Conservation (phyloP, 306 rosid species). For the Lagenaria siceraria region DNA sequence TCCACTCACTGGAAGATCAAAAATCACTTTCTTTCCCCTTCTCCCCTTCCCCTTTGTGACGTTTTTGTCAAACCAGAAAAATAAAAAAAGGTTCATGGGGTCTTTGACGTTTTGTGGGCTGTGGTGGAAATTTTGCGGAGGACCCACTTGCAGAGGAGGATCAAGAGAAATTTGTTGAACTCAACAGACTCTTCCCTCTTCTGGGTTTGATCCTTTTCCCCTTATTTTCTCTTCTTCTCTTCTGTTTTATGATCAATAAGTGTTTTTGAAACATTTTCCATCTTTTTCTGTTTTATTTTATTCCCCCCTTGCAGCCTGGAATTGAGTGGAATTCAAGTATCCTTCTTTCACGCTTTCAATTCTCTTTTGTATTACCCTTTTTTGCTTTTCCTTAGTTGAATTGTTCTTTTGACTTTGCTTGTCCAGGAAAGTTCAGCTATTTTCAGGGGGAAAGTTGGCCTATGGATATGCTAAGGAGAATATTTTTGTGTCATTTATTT, state of each 20-base stretch:
- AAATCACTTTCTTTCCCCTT: not conserved
- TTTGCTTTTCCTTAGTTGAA: constrained; percentile 5
- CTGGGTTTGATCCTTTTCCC: constrained; percentile 19
- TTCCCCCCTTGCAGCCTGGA: constrained; percentile 18
- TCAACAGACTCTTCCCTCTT: not conserved
- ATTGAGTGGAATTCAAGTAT: constrained; percentile 55
- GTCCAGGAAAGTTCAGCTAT: constrained; percentile 10
- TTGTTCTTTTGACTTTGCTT: not conserved
- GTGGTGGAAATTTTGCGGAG: constrained; percentile 25
- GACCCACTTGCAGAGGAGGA: constrained; percentile 39
- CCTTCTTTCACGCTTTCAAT: constrained; percentile 19
- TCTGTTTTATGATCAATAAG: not conserved
- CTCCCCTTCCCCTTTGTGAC: constrained; percentile 14
- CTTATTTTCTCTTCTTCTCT: constrained; percentile 15
- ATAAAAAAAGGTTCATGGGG: constrained; percentile 13
- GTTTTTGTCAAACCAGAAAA: constrained; percentile 33
- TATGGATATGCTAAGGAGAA: constrained; percentile 11
- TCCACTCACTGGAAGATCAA: constrained; percentile 2
- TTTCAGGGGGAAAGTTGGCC: constrained; percentile 15
- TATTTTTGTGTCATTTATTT: constrained; percentile 14
- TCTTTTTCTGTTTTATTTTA: constrained; percentile 11
- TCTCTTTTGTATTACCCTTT: not conserved
- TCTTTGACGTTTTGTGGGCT: constrained; percentile 40
- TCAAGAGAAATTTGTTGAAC: constrained; percentile 6
- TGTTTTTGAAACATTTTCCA: constrained; percentile 16